Base-by-base conservation (phyloP, 2,329 filamentous ascomycete species). In the Colletotrichum sp. region DNA sequence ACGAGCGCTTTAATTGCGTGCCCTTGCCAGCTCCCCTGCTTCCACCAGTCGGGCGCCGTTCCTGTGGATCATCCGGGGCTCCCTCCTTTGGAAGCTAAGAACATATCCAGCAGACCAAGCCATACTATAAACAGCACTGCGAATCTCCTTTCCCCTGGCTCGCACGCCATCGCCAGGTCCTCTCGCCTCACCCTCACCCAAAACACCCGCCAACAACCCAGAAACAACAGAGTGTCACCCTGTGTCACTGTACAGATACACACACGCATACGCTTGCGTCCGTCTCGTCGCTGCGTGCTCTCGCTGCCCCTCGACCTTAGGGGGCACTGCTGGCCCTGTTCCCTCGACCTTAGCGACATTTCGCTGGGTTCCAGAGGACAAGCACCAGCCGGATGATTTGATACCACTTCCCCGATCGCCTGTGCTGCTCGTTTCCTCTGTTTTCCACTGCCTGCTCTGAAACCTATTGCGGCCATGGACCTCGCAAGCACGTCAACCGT, bases 141-240 rank as follows among this genome's bases (percentile, higher is more conserved):
- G 64, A 76, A 69, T 64, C 70, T 55, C 66, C 36, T 44, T 65
- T 76, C 70, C 71, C 74, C 74, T 74, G 74, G 59, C 74, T 76
- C 71, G 75, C 75, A 77, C 75, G 75, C 72, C 75, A 77, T 77
- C 75, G 71, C 71, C 75, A 76, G 75, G 71, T 26, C 71, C 63
- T 75, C 75, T 77, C 63, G 55, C 72, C 75, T 77, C 75, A 77
- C 75, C 72, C 55, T 55, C 71, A 67, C 62, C 64, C 64, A 73
- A 65, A 69, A 69, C 74, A 52, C 44, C 59, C 26, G 30, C 28
- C 70, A 49, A n/a, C 59, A 52, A 32, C 71, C 69, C 24, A 65
- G 32, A 52, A 59, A 32, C 64, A 60, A 36, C 64, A 59, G 24
- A 65, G 26, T 62, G 69, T 72, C 69, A 55, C 39, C 39, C 26